Base-by-base conservation (phyloP, 768 basidiomycete genomes). In the Auricularia auricula-judae region DNA sequence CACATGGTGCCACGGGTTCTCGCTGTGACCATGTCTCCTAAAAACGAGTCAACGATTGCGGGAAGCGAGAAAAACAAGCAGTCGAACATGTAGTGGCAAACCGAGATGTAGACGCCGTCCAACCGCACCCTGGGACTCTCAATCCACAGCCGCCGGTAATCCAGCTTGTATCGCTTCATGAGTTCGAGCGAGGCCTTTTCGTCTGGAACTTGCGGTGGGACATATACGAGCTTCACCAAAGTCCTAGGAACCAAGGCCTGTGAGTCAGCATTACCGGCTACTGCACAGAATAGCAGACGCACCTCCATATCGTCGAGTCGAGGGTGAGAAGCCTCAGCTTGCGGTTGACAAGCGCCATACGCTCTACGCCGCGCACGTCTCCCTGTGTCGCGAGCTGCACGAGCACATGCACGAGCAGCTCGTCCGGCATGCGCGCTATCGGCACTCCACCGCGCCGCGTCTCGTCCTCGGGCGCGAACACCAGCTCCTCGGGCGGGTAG, bases 61-160 rank as follows among this genome's bases (percentile, higher is more conserved):
- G 34, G 61, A 21, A 29, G 12, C 36, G 21, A 33, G 56, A 29
- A 2, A 2, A 2, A 29, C 29, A 58, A 58, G 23, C 35, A 64
- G 62, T 74, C 85, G 66, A 73, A 90, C 89, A 87, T 78, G 68
- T 91, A 96, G 73, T 93, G 93, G 70, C 93, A 95, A 21, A 91
- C 88, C 23, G 91, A 87, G 62, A 97, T 94, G 72, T 96, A 96
- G 10, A 93, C 86, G 1, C 94, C 94, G 66, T 96, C 94, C 67
- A 88, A 72, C 44, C 94, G 85, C 60, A 96, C 73, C 59, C 94
- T 83, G 14, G 93, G 92, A 65, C 92, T 89, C 73, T 93, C 89
- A 53, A 96, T 82, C 72, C 84, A 91, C 8, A 89, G 75, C 21
- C 85, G 86, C 44, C 94, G 82, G 75, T 85, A 93, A 72, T 91